phyloP scores from a whole-genome alignment of 345 rosid genomes.

The Gossypium longicalyx region DNA sequence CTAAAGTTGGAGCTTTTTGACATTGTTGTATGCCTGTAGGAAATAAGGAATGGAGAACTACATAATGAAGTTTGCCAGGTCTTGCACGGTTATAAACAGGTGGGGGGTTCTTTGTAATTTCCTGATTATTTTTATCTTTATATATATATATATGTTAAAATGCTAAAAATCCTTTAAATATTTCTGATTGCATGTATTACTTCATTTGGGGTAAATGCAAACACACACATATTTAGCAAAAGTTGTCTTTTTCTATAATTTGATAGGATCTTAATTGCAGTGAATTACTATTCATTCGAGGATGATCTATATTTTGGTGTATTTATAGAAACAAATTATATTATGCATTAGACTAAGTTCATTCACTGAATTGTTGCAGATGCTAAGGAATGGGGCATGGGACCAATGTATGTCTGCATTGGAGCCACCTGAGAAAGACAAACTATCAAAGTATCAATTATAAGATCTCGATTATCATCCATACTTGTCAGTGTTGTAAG shows the following conservation, averaged over 20 bases:
- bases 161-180: not conserved
- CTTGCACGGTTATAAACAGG: constrained; percentile 89
- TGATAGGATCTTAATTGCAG: not conserved
- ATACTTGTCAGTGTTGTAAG: constrained; percentile 6
- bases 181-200: not conserved
- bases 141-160: not conserved
- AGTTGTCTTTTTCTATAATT: too few species aligned
- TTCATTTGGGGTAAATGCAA: too few species aligned
- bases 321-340: not conserved
- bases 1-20: not conserved
- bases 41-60: constrained; percentile 79
- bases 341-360: not conserved
- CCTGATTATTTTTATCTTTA: not conserved
- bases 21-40: constrained; percentile 34
- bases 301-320: not conserved
- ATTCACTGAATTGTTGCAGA: constrained; percentile 37
- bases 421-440: constrained; percentile 84
- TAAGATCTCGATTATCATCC: constrained; percentile 15
- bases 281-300: not conserved
- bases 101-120: constrained; percentile 19
- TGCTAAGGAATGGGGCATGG: constrained; percentile 87
- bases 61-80: constrained; percentile 91
- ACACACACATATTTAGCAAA: too few species aligned
- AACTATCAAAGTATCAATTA: constrained; percentile 74
- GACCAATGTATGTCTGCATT: constrained; percentile 77